These are phyloP conservation scores for Geotrichum restrictum DNA, from an alignment of 1,139 yeast species.

Conservation along the genomic window DNA sequence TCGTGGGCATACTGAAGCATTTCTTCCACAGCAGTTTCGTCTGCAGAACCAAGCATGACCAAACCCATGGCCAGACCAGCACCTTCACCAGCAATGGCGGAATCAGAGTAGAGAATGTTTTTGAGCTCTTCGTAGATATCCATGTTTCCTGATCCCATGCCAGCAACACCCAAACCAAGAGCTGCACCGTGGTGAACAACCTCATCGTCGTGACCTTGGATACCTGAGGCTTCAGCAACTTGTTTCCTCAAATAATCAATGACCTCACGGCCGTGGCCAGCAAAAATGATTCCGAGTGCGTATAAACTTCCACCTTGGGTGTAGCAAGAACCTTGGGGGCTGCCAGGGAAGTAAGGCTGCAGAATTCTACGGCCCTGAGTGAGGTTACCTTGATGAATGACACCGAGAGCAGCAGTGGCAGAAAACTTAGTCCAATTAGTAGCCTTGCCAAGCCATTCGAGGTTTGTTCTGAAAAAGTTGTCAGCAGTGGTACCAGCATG, in stretches of 20 bases:
- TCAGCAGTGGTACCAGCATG: slow-evolving; percentile 97
- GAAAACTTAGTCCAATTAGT: slow-evolving; percentile 97
- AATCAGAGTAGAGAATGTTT: slow-evolving; percentile 80
- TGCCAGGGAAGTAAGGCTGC: slow-evolving; percentile 88
- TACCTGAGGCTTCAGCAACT: slow-evolving; percentile 59
- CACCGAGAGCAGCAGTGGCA: slow-evolving; percentile 98
- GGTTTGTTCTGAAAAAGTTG: slow-evolving; percentile 80
- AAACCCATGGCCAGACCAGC: slow-evolving; percentile 97
- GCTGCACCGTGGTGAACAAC: slow-evolving; percentile 94
- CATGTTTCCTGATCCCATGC: slow-evolving; percentile 82
- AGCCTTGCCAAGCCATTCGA: slow-evolving; percentile 96
- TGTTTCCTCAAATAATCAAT: slow-evolving; percentile 73
- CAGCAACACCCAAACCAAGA: slow-evolving; percentile 93
- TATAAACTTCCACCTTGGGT: slow-evolving; percentile 95
- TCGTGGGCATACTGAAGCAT: slow-evolving; percentile 92
- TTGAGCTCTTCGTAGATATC: slow-evolving; percentile 77
- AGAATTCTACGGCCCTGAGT: slow-evolving; percentile 84
- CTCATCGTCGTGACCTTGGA: slow-evolving; percentile 63
- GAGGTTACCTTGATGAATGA: slow-evolving; percentile 90
- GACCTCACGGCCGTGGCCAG: slow-evolving; percentile 92
- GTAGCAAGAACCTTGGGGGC: slow-evolving; percentile 53
- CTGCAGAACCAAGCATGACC: slow-evolving; percentile 91
- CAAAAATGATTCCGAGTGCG: slow-evolving; percentile 90
- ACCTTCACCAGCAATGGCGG: slow-evolving; percentile 94
- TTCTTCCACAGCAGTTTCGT: slow-evolving; percentile 65